phyloP scores from a whole-genome alignment of 2,329 filamentous ascomycete species.

The Westerdykella aurantiaca region DNA sequence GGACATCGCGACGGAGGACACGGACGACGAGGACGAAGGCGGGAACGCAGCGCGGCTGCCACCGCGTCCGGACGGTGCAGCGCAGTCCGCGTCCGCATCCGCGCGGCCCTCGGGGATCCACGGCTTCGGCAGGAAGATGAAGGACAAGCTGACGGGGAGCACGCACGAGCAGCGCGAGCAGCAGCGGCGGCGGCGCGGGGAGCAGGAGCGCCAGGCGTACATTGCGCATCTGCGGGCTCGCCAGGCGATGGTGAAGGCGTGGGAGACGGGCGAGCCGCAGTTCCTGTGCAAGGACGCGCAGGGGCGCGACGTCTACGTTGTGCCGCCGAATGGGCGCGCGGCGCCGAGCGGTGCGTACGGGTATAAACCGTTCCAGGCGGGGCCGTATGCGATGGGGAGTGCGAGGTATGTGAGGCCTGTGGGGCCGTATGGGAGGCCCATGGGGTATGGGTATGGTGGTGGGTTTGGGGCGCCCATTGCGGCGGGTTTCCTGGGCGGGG shows the following conservation, averaged over 20 bases:
- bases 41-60: constrained; percentile 3
- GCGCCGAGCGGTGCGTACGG: constrained; percentile 33
- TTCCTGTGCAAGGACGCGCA: constrained; percentile 50
- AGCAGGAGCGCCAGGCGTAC: constrained; percentile 50
- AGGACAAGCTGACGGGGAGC: constrained; percentile 54
- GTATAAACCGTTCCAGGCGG: constrained; percentile 44
- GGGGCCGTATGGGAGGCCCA: constrained; percentile 41
- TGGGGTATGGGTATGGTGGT: constrained; percentile 36
- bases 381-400: constrained; percentile 45
- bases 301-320: constrained; percentile 54
- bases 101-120: constrained; percentile 33
- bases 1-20: constrained; percentile 43
- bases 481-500: constrained; percentile 31
- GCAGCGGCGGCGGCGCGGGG: constrained; percentile 43
- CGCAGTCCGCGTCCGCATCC: not conserved
- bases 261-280: constrained; percentile 52
- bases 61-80: constrained; percentile 5
- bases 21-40: constrained; percentile 17
- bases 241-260: constrained; percentile 47
- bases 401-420: constrained; percentile 47
- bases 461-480: constrained; percentile 33
- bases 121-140: constrained; percentile 52
- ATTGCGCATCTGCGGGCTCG: constrained; percentile 48
- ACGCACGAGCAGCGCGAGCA: constrained; percentile 52
- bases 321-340: constrained; percentile 44